Percentiles rank a stretch among this genome's conserved stretches.
Evolutionary conservation across 2,329 filamentous ascomycete species (phyloP).

Genomic region (Trichoderma atroviride): DNA sequence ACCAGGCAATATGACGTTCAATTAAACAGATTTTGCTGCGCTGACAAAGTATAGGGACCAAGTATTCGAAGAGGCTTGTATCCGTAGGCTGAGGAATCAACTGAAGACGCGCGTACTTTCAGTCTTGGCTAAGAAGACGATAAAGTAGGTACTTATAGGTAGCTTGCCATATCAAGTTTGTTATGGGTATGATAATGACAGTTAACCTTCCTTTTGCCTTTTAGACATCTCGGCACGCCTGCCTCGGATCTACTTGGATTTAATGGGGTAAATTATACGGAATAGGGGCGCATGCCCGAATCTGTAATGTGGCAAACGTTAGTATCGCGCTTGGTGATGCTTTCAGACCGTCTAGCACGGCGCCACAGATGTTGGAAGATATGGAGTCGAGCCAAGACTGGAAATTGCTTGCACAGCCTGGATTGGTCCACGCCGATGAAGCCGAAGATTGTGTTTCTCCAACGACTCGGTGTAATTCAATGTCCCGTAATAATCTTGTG

Average conservation of each 20-base stretch:
- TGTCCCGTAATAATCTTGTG: background rate
- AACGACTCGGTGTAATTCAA: background rate
- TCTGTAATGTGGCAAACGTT: background rate
- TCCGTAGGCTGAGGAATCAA: conserved; percentile 3
- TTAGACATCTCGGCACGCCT: background rate
- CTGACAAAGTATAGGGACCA: background rate
- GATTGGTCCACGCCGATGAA: conserved; percentile 9
- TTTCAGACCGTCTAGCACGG: background rate
- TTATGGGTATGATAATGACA: background rate
- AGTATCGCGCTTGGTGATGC: background rate
- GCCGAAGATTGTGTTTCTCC: background rate
- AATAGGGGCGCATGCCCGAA: background rate
- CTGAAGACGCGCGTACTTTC: conserved; percentile 6
- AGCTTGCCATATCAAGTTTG: background rate
- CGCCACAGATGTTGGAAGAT: background rate
- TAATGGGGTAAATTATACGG: background rate
- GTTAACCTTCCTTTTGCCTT: background rate
- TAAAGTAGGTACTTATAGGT: background rate
- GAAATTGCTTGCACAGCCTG: conserved; percentile 5
- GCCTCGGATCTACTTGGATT: background rate
- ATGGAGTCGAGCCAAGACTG: conserved; percentile 21
- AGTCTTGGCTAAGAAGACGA: background rate
- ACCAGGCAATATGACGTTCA: background rate
- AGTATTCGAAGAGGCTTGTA: background rate
- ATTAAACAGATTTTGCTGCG: background rate